Base-by-base conservation (phyloP, 2,329 filamentous ascomycete genomes). In the Pseudohalonectria lignicola region DNA sequence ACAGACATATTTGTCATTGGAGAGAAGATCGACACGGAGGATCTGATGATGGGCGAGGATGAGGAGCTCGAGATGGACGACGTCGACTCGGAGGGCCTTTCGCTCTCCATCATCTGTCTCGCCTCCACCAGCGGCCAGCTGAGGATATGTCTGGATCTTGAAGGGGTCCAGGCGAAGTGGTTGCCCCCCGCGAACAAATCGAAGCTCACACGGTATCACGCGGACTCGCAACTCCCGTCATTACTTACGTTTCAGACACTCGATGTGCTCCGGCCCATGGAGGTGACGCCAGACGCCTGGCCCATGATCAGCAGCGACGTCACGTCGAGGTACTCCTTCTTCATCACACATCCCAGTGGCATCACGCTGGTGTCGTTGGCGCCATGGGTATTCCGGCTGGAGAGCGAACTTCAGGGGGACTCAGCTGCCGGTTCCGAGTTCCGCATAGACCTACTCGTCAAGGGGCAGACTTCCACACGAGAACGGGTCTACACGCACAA, bases 141-240 rank as follows among this genome's bases (percentile, higher is more conserved):
- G 40, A 67, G 74, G 31, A 61, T 81, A 28, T 79, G 75, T 46
- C 60, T 81, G 11, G 76, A 81, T 46, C 48, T 76, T 2, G 69
- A 77, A 9, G 74, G 74, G 2, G 66, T 79, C 13, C 70, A 80
- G 51, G 76, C 76, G n/a, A 71, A 79, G 50, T 81, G 76, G 76
- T 58, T 81, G 16, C 74, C 74, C 1, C 71, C 73, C 6, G 71
- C 67, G 41, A 64, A 60, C 48, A 76, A 68, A 47, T 64, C 62
- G 1, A 71, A 61, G 47, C 43, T 61, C 28, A 55, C 58, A n/a
- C 57, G 60, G 10, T 51, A 66, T 10, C 45, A 58, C 15, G 57
- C 58, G 2, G 53, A 59, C 11, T 46, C 53, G 2, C 59, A 63
- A 1, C 51, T 62, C 2, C 70, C 71, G 3, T 62, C 67, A 1